These are phyloP conservation scores for Posidonia australis DNA, from an alignment of 106 monocot genomes.

Conservation along the genomic window DNA sequence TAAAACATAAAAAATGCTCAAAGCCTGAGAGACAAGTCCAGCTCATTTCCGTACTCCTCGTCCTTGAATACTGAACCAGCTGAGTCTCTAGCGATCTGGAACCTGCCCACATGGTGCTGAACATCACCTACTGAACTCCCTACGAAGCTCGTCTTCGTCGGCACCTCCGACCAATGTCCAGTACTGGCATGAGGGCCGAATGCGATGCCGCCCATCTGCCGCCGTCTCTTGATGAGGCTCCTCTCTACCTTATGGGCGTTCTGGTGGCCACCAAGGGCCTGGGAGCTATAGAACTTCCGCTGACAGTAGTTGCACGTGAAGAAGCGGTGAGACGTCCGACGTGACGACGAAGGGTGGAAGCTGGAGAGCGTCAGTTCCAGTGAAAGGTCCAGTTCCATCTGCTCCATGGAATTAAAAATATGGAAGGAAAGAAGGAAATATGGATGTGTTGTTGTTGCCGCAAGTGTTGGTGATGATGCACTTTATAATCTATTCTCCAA, in stretches of 20 bases:
- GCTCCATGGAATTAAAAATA: not conserved
- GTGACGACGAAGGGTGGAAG: not conserved
- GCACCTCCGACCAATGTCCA: not conserved
- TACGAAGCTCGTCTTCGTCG: not conserved
- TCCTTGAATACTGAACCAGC: not conserved
- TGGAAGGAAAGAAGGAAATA: no score
- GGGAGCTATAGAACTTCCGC: slow-evolving; percentile 7
- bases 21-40: slow-evolving; percentile 8
- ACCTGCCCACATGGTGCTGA: slow-evolving; percentile 1
- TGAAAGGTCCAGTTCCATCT: not conserved
- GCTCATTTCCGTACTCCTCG: not conserved
- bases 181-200: not conserved
- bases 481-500: no score
- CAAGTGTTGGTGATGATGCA: no score
- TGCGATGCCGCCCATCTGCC: slow-evolving; percentile 3
- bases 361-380: not conserved
- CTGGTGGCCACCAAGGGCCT: slow-evolving; percentile 10
- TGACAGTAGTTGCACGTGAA: slow-evolving; percentile 4
- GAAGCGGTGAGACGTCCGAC: not conserved
- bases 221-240: not conserved
- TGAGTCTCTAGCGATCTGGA: not conserved
- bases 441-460: no score
- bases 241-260: slow-evolving; percentile 7
- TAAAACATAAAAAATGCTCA: not conserved
- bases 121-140: not conserved